These are phyloP conservation scores for Pestalotiopsis fici DNA, from an alignment of 2,329 filamentous ascomycete genomes.

Conservation along the genomic window DNA sequence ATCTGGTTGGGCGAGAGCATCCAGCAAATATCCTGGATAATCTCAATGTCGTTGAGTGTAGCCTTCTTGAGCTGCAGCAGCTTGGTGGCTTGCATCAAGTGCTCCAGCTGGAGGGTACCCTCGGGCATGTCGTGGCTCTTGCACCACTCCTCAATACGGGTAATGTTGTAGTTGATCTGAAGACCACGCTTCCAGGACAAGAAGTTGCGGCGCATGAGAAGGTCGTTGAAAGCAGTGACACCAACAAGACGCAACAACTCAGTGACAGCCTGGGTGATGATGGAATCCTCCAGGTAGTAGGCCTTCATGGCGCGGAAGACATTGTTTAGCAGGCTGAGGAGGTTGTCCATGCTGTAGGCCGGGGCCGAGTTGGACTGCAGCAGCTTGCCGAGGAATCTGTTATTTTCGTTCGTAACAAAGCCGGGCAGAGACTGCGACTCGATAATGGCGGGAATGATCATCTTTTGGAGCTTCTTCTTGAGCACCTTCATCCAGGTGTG, in stretches of 20 bases:
- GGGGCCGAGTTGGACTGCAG: slow-evolving; percentile 86
- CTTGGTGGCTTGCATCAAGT: slow-evolving; percentile 99
- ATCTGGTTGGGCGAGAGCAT: slow-evolving; percentile 99
- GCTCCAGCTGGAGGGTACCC: slow-evolving; percentile 94
- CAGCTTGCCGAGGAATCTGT: slow-evolving; percentile 96
- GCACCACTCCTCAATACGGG: slow-evolving; percentile 98
- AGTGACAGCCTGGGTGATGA: slow-evolving; percentile 93
- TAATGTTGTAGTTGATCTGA: slow-evolving; percentile 99
- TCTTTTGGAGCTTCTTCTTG: slow-evolving; percentile 99
- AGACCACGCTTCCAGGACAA: slow-evolving; percentile 98
- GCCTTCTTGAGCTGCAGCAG: slow-evolving; percentile 98
- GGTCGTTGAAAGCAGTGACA: slow-evolving; percentile 96
- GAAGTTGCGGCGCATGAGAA: slow-evolving; percentile 97
- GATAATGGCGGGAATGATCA: slow-evolving; percentile 99
- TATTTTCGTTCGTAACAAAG: slow-evolving; percentile 98
- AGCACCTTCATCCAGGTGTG: slow-evolving; percentile 99
- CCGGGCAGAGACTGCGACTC: slow-evolving; percentile 97
- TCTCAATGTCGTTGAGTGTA: slow-evolving; percentile 97
- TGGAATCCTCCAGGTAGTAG: slow-evolving; percentile 94
- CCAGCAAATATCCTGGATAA: slow-evolving; percentile 99
- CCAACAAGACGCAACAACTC: slow-evolving; percentile 91
- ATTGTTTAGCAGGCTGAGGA: slow-evolving; percentile 92
- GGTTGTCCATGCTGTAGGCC: slow-evolving; percentile 99
- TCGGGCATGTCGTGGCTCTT: slow-evolving; percentile 99
- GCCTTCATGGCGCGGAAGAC: slow-evolving; percentile 99